Base-by-base conservation (phyloP, 306 rosid species). In the Lagenaria siceraria region DNA sequence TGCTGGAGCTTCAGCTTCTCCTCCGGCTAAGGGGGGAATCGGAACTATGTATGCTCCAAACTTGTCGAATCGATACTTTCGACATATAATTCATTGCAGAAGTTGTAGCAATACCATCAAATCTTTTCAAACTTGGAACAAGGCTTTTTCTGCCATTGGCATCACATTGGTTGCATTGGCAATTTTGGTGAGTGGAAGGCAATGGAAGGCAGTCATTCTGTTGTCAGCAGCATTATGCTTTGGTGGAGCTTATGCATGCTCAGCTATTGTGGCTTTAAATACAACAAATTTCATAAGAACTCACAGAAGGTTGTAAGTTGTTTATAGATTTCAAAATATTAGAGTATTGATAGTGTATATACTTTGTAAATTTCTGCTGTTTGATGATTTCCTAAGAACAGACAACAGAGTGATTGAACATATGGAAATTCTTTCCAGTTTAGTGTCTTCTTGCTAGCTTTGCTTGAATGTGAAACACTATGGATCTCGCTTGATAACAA, bases 261-360 rank as follows among this genome's bases (percentile, higher is more conserved):
- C 96, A 15, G 78, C 86, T 18, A 93, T 90, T 66, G 53, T 90
- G 43, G 86, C 82, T 8, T 25, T 95, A 91, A 95, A 95, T 59
- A 95, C 99, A 8, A 89, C 93, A 7, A 95, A 95, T 82, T 95
- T 95, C 82, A 83, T 95, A 35, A 89, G 99, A 83, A 85, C 85
- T 10, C 99, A 95, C 19, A 89, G 97, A 87, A 92, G 97, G 87
- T 82, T 95, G 81, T 95, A 81, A 91, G 51, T 24, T 11, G 75
- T 46, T 38, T 36, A 0, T 7, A 25, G 69, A 62, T 68, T 68
- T 10, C 33, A 68, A 40, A 68, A 42, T n/a, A 40, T 22, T n/a
- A 3, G 14, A 13, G 4, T 40, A 7, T 6, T 7, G 33, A 17
- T 56, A 51, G 0, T 51, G 1, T 17, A n/a, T 5, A 21, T 7